Percentiles rank a stretch among this genome's conserved stretches.
Evolutionary conservation across 1,139 yeast species (phyloP).

Genomic region (Hansenula sp.): DNA sequence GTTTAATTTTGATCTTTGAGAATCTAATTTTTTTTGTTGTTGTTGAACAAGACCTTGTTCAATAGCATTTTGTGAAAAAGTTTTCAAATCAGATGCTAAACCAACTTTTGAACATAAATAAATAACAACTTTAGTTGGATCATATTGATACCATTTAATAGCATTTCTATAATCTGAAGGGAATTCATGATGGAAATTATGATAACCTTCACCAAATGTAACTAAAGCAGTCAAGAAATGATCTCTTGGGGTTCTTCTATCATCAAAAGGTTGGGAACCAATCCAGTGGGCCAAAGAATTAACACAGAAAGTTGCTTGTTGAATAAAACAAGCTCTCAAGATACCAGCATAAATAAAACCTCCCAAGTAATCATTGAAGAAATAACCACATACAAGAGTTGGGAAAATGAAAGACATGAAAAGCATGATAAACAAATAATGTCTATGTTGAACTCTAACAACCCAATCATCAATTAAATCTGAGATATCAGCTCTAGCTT

Average conservation of each 20-base stretch:
- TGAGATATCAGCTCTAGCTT: conserved; percentile 94
- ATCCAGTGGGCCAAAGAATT: conserved; percentile 98
- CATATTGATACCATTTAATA: conserved; percentile 97
- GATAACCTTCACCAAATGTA: conserved; percentile 98
- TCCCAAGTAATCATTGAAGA: conserved; percentile 90
- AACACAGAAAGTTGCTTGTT: conserved; percentile 98
- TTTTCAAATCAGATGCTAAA: conserved; percentile 85
- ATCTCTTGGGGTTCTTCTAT: conserved; percentile 96
- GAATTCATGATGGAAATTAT: conserved; percentile 98
- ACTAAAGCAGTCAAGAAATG: conserved; percentile 91
- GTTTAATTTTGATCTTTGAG: conserved; percentile 69
- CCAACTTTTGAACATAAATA: conserved; percentile 74
- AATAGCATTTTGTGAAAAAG: conserved; percentile 91
- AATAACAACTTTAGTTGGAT: conserved; percentile 87
- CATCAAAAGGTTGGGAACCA: conserved; percentile 97
- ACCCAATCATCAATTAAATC: conserved; percentile 90
- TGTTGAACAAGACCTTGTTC: conserved; percentile 96
- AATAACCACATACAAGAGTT: conserved; percentile 66
- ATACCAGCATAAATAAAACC: conserved; percentile 92
- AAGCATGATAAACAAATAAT: conserved; percentile 69
- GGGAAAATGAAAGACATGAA: conserved; percentile 73
- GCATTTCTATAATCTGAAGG: conserved; percentile 99
- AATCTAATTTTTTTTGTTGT: conserved; percentile 91
- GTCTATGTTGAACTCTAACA: conserved; percentile 90
- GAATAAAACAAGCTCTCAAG: conserved; percentile 76